These are phyloP conservation scores for Boletus tylopilopsis DNA, from an alignment of 768 basidiomycete species.

Conservation along the genomic window DNA sequence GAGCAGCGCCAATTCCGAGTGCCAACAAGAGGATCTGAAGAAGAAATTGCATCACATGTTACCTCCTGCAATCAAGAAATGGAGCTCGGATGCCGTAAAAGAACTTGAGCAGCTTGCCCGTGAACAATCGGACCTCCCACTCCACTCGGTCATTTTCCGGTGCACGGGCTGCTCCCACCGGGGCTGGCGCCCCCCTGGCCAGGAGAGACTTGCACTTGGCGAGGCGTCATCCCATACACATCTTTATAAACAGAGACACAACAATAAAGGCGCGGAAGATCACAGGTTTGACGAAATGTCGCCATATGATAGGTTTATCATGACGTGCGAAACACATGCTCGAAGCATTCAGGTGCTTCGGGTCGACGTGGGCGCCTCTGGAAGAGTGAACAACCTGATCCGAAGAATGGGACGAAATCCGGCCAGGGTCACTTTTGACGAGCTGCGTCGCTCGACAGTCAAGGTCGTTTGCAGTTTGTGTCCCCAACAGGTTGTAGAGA, in stretches of 20 bases:
- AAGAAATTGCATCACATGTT: not conserved
- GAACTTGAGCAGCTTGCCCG: conserved; percentile 10
- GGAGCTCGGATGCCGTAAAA: conserved; percentile 8
- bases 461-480: conserved; percentile 9
- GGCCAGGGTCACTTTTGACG: not conserved
- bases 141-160: conserved; percentile 9
- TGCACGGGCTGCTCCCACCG: too few species aligned
- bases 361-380: conserved; percentile 3
- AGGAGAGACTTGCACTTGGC: conserved; percentile 1
- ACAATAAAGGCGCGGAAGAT: too few species aligned
- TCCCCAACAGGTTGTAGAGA: not conserved
- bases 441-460: conserved; percentile 2
- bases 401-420: conserved; percentile 7
- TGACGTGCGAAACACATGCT: not conserved
- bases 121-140: not conserved
- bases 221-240: conserved; percentile 5
- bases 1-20: not conserved
- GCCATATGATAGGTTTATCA: not conserved
- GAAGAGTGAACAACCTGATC: conserved; percentile 10
- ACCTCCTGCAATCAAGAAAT: not conserved
- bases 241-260: not conserved
- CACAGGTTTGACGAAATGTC: not conserved
- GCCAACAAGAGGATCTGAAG: not conserved
- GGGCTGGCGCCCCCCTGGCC: too few species aligned
- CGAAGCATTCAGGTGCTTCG: not conserved